These are phyloP conservation scores for Chrysoporthe cubensis DNA, from an alignment of 2,329 filamentous ascomycete species.

Conservation along the genomic window DNA sequence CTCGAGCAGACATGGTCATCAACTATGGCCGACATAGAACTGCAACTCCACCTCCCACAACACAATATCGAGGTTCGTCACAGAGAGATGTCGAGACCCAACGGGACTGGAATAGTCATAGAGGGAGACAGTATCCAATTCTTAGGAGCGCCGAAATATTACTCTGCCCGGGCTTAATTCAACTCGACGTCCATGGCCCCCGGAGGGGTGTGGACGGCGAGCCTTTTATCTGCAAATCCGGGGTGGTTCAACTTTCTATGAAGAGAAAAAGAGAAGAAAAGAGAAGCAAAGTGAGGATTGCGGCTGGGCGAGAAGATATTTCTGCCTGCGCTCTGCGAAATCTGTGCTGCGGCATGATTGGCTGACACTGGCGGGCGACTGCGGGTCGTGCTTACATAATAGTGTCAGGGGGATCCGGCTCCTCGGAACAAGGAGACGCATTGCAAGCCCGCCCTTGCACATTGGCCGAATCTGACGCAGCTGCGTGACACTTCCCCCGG, in stretches of 20 bases:
- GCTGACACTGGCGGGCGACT: background rate
- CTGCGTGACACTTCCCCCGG: slow-evolving; percentile 12
- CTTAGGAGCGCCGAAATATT: slow-evolving; percentile 62
- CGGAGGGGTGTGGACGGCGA: slow-evolving; percentile 45
- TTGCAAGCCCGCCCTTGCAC: background rate
- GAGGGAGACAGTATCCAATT: slow-evolving; percentile 61
- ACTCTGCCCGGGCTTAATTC: slow-evolving; percentile 61
- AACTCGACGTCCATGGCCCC: slow-evolving; percentile 54
- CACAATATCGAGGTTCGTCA: background rate
- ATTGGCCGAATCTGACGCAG: slow-evolving; percentile 18
- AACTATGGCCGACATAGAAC: background rate
- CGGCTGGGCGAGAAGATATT: slow-evolving; percentile 23
- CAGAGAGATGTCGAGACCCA: slow-evolving; percentile 60
- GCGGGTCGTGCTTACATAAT: background rate
- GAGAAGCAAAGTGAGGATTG: slow-evolving; percentile 22
- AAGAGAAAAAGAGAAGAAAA: slow-evolving; percentile 42
- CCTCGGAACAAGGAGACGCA: slow-evolving; percentile 5
- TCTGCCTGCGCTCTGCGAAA: background rate
- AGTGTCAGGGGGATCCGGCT: slow-evolving; percentile 22
- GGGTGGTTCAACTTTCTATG: slow-evolving; percentile 60
- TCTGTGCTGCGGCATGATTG: background rate
- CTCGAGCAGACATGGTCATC: background rate
- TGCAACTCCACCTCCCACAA: background rate
- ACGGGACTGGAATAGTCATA: slow-evolving; percentile 63
- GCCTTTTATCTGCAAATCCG: slow-evolving; percentile 58